Evolutionary conservation across 192 early-diverging fungal species (phyloP), one percentile per base, ranked within the genome.

Genomic region (Linnemannia schmuckeri): DNA sequence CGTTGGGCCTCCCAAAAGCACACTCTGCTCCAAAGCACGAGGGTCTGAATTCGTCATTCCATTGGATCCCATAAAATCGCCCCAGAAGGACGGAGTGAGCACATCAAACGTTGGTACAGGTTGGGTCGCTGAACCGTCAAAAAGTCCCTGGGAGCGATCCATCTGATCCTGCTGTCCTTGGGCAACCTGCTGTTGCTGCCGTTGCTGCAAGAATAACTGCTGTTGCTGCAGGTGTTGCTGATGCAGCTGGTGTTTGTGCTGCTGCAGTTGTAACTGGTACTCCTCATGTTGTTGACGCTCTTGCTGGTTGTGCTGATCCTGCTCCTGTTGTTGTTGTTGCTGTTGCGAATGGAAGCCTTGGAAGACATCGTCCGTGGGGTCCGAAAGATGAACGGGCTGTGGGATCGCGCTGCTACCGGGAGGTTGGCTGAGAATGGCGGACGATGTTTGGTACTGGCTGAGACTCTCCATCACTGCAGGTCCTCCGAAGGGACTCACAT

Each of bases 391-490:
- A 4, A 6, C 2, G 1, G 75, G 5, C 30, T 42, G 69, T 1
- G 81, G 81, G 9, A 82, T 82, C 2, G 76, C 82, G 69, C 70
- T 73, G 33, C 15, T 74, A 1, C 37, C 41, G 12, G 38, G 79
- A 22, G 84, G 79, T 35, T 86, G 84, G 18, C 54, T 86, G 24
- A 86, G 57, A 35, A 86, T 86, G 8, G 84, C 79, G 7, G 74
- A 77, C 4, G 84, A 77, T 0, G 79, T 86, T 38, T 86, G 84
- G 30, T 81, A 81, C 30, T 80, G 78, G 38, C 54, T 80, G 27
- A 86, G 46, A 42, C 75, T 80, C 61, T 86, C 84, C 75, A 86
- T 80, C 24, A 79, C 84, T n/a, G 73, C 15, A 4, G 84, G 84
- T 22, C 84, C 84, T 7, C 84, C 84, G 41, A 86, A 86, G 6